phyloP scores from a whole-genome alignment of 345 rosid species.

The Psidium friedrichsthalianum region DNA sequence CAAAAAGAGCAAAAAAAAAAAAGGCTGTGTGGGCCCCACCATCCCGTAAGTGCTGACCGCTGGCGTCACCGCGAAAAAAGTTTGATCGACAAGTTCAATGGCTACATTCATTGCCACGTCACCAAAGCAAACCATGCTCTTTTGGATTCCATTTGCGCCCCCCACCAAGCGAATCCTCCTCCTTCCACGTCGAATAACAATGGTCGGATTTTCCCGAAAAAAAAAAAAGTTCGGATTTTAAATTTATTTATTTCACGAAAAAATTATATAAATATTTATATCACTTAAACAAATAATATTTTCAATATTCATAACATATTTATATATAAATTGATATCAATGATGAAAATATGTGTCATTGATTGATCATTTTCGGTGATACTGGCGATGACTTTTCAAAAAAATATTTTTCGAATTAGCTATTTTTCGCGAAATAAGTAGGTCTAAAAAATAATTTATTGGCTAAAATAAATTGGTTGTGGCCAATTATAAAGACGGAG shows the following conservation, averaged over 20 bases:
- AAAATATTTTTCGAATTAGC: background rate
- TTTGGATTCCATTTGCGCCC: background rate
- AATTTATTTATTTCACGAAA: background rate
- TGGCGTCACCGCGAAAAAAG: background rate
- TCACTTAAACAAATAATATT: too few relatives aligned
- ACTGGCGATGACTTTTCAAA: background rate
- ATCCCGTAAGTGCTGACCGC: too few relatives aligned
- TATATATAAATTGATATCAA: too few relatives aligned
- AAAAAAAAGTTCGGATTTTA: background rate
- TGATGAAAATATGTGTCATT: too few relatives aligned
- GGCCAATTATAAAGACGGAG: background rate
- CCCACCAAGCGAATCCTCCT: background rate
- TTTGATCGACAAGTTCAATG: background rate
- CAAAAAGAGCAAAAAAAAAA: too few relatives aligned
- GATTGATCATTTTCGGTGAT: too few relatives aligned
- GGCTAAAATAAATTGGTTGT: background rate
- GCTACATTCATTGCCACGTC: background rate
- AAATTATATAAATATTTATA: too few relatives aligned
- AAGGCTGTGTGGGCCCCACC: too few relatives aligned
- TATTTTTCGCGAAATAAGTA: rapidly evolving
- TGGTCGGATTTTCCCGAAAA: too few relatives aligned
- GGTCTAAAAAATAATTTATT: background rate
- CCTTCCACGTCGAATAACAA: too few relatives aligned
- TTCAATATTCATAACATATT: too few relatives aligned
- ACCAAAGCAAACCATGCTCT: background rate